Base-by-base conservation (phyloP, 2,329 filamentous ascomycete species). In the Penicillium griseofulvum region DNA sequence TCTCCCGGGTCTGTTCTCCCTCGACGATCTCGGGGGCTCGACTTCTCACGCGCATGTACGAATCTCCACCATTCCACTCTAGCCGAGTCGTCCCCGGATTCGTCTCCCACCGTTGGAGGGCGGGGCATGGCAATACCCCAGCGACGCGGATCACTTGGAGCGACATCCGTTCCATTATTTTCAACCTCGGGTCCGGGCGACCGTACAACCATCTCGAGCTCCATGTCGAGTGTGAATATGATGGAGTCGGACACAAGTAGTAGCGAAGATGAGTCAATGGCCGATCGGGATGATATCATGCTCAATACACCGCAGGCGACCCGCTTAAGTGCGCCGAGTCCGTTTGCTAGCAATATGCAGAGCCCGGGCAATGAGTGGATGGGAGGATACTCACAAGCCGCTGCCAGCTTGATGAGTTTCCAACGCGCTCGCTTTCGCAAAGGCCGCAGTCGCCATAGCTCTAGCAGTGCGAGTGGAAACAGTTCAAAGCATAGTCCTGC, bases 61-160 rank as follows among this genome's bases (percentile, higher is more conserved):
- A 96, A 92, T 70, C 81, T 99, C 22, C 94, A 97, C 75, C 94
- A 97, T 74, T 97, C 93, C 16, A 97, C 90, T 0, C 83, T 97
- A 9, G 92, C 93, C 53, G 90, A 96, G 71, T 89, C 90, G 0
- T 94, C 90, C 5, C 91, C 92, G 4, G 91, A 96, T 71, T 94
- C 91, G 0, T 97, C 92, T 0, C 94, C 94, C 0, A 92, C 88
- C 12, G 87, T 94, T 52, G 86, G 87, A 49, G 87, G 87, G 38
- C 85, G 88, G 59, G 81, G 81, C 2, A 79, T 87, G 69, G 79
- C 78, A 55, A 86, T 87, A 51, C 83, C 84, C 4, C 74, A 78
- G 37, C 76, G 83, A 49, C 83, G 80, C 54, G 71, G 73, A 61
- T 88, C 87, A 4, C 87, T 87, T 17, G 87, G 84, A 51, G 74